These are phyloP conservation scores for Hericium coralloides DNA, from an alignment of 768 basidiomycete species.

Conservation along the genomic window DNA sequence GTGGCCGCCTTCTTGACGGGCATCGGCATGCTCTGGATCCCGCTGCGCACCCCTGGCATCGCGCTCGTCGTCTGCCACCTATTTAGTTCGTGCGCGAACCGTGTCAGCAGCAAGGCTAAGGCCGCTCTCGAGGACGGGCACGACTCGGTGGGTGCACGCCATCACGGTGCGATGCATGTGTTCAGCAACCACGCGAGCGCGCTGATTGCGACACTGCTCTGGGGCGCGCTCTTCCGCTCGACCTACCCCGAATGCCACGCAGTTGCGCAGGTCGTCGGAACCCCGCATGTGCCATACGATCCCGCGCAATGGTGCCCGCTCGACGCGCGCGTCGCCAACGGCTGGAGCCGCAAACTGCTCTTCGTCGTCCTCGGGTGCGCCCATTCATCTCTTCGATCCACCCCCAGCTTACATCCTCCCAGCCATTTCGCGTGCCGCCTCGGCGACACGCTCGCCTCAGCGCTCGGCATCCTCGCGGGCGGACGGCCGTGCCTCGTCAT, in stretches of 20 bases:
- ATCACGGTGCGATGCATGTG: constrained; percentile 68
- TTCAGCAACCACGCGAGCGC: constrained; percentile 71
- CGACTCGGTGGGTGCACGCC: constrained; percentile 42
- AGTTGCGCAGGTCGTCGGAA: constrained; percentile 9
- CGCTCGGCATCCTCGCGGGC: constrained; percentile 78
- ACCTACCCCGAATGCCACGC: constrained; percentile 20
- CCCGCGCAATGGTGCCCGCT: constrained; percentile 54
- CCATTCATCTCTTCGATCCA: no score
- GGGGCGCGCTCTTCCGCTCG: constrained; percentile 54
- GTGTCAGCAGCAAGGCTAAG: constrained; percentile 74
- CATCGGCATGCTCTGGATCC: constrained; percentile 61
- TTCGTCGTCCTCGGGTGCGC: constrained; percentile 60
- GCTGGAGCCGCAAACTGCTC: constrained; percentile 53
- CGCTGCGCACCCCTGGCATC: constrained; percentile 52
- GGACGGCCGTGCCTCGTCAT: constrained; percentile 70
- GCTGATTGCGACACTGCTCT: constrained; percentile 45
- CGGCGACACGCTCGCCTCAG: constrained; percentile 89
- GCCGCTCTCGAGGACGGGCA: constrained; percentile 71
- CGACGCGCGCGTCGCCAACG: constrained; percentile 31
- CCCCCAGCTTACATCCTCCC: background rate
- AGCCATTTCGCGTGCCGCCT: constrained; percentile 87
- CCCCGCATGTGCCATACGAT: constrained; percentile 24
- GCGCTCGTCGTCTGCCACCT: constrained; percentile 73
- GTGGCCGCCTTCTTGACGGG: constrained; percentile 71
- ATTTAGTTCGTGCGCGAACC: constrained; percentile 75